Base-by-base conservation (phyloP, 371 early-diverging fungal genomes). In the Mortierella sp. region DNA sequence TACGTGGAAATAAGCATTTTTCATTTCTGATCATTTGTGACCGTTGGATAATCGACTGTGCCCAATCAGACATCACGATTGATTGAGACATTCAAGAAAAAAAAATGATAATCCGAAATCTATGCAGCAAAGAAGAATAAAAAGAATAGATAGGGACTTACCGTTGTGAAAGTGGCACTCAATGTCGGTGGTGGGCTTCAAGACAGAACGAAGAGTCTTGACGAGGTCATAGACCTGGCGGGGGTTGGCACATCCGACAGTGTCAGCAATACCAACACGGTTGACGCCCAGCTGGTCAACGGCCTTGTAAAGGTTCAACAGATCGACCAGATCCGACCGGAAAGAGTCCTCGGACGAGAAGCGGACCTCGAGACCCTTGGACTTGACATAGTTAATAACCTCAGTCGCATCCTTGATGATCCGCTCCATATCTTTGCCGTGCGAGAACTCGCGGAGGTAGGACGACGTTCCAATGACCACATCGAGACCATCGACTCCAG, bases 181-280 rank as follows among this genome's bases (percentile, higher is more conserved):
- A 73, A 98, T 98, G 86, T 98, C 99, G 85, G 98, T 97, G 71
- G 94, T 95, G 40, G 83, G 83, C 83, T 83, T 83, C 39, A 98
- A 97, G 40, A 97, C 96, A 58, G 94, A 91, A 74, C 99, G 93
- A 50, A 98, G 90, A 11, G 97, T 98, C 81, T 95, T 92, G 74
- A 98, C 97, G 45, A 98, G 92, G 71, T 98, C 98, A 74, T 97
- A 97, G 9, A 98, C 99, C 91, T 98, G 99, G 68, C 97, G 95
- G 70, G 99, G 98, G 85, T 95, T 95, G 61, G 99, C 99, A 79
- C 97, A 97, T 13, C 99, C 99, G 41, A 98, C 99, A 7, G 99
- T 98, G 86, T 98, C 99, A 43, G 99, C 99, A 86, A 98, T 97
- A 75, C 99, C 99, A 68, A 98, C 99, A 71, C 99, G 95, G 90